Conservation (phyloP, 179 eudicot genomes). For the Spergularia azorica region DNA sequence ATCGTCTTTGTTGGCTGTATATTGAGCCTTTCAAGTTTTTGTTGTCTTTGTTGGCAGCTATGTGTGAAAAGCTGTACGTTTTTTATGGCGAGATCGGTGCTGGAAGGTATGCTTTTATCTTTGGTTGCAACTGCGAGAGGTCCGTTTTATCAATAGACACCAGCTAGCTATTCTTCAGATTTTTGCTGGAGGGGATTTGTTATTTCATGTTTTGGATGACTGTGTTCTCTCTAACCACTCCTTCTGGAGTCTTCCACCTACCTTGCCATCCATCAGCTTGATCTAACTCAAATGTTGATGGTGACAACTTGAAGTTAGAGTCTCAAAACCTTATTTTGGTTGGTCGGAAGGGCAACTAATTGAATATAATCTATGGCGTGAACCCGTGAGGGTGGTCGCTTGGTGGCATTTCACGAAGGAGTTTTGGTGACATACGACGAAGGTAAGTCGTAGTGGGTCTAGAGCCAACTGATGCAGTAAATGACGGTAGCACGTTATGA, state of each 20-base stretch:
- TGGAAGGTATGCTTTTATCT: constrained; percentile 62
- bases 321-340: too few relatives aligned
- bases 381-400: too few relatives aligned
- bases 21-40: constrained; percentile 14
- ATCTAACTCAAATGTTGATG: too few relatives aligned
- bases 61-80: constrained; percentile 59
- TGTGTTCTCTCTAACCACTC: background rate
- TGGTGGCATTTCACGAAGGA: too few relatives aligned
- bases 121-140: background rate
- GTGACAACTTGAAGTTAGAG: too few relatives aligned
- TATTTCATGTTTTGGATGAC: background rate
- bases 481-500: too few relatives aligned
- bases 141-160: background rate
- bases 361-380: too few relatives aligned
- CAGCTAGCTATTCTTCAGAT: background rate
- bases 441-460: too few relatives aligned
- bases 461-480: too few relatives aligned
- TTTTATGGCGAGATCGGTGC: constrained; percentile 83
- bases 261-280: too few relatives aligned
- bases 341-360: too few relatives aligned
- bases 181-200: background rate
- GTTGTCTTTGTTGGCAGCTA: constrained; percentile 54
- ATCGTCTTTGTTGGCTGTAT: background rate
- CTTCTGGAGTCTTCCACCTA: background rate
- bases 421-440: too few relatives aligned